phyloP scores from a whole-genome alignment of 495 filamentous ascomycete species.

The Penicillium canariense region DNA sequence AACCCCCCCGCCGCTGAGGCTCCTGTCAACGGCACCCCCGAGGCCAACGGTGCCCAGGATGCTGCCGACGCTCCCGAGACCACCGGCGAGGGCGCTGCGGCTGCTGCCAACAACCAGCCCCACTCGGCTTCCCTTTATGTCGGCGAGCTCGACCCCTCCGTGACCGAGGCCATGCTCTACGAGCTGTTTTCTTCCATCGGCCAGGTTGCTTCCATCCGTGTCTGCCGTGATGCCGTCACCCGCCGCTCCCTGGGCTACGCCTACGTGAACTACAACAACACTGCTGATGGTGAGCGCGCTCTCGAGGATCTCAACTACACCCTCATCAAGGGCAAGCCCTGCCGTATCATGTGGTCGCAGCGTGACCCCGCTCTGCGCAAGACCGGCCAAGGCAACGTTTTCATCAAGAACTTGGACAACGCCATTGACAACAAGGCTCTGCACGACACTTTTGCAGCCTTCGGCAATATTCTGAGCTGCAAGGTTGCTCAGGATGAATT shows the following conservation, averaged over 20 bases:
- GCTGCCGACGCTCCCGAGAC: slow-evolving; percentile 33
- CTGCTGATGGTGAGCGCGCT: slow-evolving; percentile 92
- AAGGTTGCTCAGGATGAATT: slow-evolving; percentile 98
- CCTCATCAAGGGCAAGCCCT: slow-evolving; percentile 95
- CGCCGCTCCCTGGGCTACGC: slow-evolving; percentile 98
- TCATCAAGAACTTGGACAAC: slow-evolving; percentile 99
- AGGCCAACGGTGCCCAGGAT: slow-evolving; percentile 34
- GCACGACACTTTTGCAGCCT: slow-evolving; percentile 98
- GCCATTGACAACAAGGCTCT: slow-evolving; percentile 99
- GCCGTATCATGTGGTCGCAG: slow-evolving; percentile 99
- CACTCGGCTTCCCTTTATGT: slow-evolving; percentile 98
- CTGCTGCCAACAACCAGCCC: slow-evolving; percentile 75
- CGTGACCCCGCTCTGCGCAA: slow-evolving; percentile 98
- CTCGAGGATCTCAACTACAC: slow-evolving; percentile 99
- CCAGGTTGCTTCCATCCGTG: slow-evolving; percentile 97
- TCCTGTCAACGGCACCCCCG: slow-evolving; percentile 42
- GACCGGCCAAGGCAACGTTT: slow-evolving; percentile 98
- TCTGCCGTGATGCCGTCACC: slow-evolving; percentile 98
- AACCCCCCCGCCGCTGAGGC: slow-evolving; percentile 42
- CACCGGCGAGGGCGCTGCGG: slow-evolving; percentile 33
- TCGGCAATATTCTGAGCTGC: slow-evolving; percentile 98
- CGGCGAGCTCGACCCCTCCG: slow-evolving; percentile 93
- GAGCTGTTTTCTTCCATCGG: slow-evolving; percentile 99
- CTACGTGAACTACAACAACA: slow-evolving; percentile 99
- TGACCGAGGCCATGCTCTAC: slow-evolving; percentile 99